Base-by-base conservation (phyloP, 2,329 filamentous ascomycete genomes). In the Fusarium keratoplasticum region DNA sequence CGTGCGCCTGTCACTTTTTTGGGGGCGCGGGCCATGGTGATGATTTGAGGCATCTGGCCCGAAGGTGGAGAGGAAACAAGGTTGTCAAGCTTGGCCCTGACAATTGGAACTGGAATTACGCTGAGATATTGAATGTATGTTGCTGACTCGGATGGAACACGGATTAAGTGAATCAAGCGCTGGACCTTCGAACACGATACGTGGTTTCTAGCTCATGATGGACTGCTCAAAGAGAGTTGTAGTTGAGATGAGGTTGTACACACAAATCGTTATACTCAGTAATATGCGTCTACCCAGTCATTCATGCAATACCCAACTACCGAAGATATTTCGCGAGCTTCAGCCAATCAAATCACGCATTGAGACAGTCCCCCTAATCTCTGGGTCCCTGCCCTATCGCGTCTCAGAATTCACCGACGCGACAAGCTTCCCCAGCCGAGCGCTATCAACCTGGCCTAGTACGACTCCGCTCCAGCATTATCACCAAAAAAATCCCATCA, bases 321-420 rank as follows among this genome's bases (percentile, higher is more conserved):
- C 73, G 31, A 25, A n/a, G 44, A 59, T 40, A 62, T 71, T 55
- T 73, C 73, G 62, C 31, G 29, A 33, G 22, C 27, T 58, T 31
- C 4, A 22, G 6, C 59, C 67, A 74, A 74, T 72, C 54, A 72
- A 35, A 58, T 22, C 20, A 52, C 52, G 62, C 61, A 73, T 74
- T 64, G 60, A 70, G 54, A 18, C 33, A 14, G n/a, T 35, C 62
- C 71, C 66, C 59, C 57, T 61, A 64, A 73, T 71, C 35, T 73
- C 61, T 69, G 35, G 14, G 35, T 18, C 6, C 9, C 9, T 60
- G 29, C 66, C 72, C 63, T 76, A 73, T 73, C 74, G 69, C 72
- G 69, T 70, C 61, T 31, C 50, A 61, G 44, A 31, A 31, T 66
- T 71, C 61, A 72, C 69, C 63, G 57, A 75, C 74, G 74, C 74